Evolutionary conservation across 768 basidiomycete species (phyloP), one percentile per base, ranked within the genome.

Genomic region (Ramaria sp.): DNA sequence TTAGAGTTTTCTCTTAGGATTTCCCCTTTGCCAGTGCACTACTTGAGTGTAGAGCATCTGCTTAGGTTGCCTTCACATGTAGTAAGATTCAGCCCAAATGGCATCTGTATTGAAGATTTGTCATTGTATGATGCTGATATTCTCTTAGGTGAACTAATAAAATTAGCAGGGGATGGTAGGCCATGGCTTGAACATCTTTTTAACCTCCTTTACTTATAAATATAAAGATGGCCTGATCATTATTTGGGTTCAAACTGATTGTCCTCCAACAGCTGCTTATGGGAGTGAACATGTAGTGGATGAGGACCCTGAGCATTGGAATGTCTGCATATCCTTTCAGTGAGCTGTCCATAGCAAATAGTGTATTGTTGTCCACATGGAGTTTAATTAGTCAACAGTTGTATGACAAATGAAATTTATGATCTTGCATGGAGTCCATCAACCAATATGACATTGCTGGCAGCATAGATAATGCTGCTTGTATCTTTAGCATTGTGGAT

Each of bases 381-480:
- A n/a, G n/a, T n/a, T n/a, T n/a, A n/a, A n/a, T n/a, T n/a, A n/a
- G n/a, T n/a, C 33, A 46, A 43, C 65, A 95, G 93, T 58, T 91
- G 90, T 62, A 90, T 92, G 1, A 85, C 86, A 4, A 91, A 94
- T 81, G 92, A 98, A 69, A 92, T 98, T 6, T 99, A 99, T 69
- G 96, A 99, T 66, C 75, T 99, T 24, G 91, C 93, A 0, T 99
- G 96, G 96, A 92, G 90, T 62, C 96, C 96, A 0, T 85, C 87
- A n/a, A 94, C 33, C 90, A 95, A 61, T 95, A 90, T 61, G 80
- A 98, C 57, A 79, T 99, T 43, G 86, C 92, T 19, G 96, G 96
- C 4, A 92, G 91, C 67, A 97, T 94, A 9, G 96, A 99, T 69
- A 97, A 97, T 62, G 86, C 85, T 6, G 94, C 95, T 0, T 74